Evolutionary conservation across 768 basidiomycete genomes (phyloP).

Genomic region (Rhodotorula diobovata): DNA sequence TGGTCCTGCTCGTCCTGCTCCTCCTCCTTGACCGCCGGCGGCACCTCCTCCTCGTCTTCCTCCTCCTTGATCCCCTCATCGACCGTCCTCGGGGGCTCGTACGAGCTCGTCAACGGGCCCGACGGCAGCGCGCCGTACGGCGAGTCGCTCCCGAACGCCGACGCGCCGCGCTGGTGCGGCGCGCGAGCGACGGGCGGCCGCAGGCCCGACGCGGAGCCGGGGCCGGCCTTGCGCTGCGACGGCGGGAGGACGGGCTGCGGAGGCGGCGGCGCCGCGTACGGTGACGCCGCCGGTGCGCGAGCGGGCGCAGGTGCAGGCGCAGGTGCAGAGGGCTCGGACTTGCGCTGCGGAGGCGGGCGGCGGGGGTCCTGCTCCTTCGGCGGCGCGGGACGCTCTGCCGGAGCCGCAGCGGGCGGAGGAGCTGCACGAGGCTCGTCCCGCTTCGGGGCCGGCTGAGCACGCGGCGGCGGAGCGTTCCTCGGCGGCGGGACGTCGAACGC

Average conservation of each 20-base stretch:
- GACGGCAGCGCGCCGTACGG: constrained; percentile 26
- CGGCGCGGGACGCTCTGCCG: neutral
- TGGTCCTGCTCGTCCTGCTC: constrained; percentile 2
- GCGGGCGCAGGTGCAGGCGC: neutral
- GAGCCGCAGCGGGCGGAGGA: neutral
- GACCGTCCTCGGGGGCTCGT: constrained; percentile 22
- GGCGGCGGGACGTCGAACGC: neutral
- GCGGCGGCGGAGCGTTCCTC: neutral
- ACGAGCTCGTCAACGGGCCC: constrained; percentile 17
- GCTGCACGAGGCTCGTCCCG: neutral
- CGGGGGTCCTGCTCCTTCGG: neutral
- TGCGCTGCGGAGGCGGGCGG: neutral
- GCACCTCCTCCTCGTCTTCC: constrained; percentile 17
- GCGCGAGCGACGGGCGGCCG: constrained; percentile 23
- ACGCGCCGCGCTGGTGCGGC: constrained; percentile 29
- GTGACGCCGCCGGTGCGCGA: neutral
- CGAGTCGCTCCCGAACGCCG: constrained; percentile 29
- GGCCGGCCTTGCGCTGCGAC: constrained; percentile 2
- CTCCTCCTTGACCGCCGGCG: neutral
- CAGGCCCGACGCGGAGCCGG: neutral
- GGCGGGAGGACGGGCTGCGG: constrained; percentile 12
- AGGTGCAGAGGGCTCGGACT: neutral
- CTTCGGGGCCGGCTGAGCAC: neutral
- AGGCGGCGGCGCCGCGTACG: neutral
- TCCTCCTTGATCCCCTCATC: constrained; percentile 23